Evolutionary conservation across 805 yeast species (phyloP), one percentile per base, ranked within the genome.

Genomic region (Candida namnaoensis): DNA sequence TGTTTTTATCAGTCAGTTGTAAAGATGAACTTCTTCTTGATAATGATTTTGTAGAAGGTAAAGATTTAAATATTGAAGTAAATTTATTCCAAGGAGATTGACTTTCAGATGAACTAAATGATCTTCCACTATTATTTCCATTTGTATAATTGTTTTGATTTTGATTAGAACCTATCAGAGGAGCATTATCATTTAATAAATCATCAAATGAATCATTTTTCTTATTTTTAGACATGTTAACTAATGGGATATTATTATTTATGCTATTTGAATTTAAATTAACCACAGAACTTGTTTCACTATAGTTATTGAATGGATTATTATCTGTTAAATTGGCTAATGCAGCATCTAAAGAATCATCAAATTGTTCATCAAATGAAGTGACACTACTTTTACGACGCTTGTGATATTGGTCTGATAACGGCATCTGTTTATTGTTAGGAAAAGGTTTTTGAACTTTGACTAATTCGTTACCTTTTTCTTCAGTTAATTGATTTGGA

Each of bases 311-410:
- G 41, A 54, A 65, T 49, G 53, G 64, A 51, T 62, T 68, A 48
- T 66, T 68, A 57, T 61, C 78, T 30, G 33, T 30, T 51, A 48
- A 66, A 67, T 52, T 64, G 45, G 76, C 76, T 48, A 82, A 62
- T 1, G 88, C 91, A 38, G 76, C 76, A 51, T 80, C 84, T 44
- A 80, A 64, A 10, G 83, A 77, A 47, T 68, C 70, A 54, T 82
- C 88, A 53, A 82, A 75, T 49, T 69, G 70, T 48, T 75, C 72
- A 49, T 82, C 88, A 51, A 80, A 69, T 11, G 77, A 65, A 37
- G 73, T 72, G 28, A 53, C 49, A 41, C 69, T 65, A 40, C 49
- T 46, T 38, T 53, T 54, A 39, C 54, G 51, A 34, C 44, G 47
- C 26, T 34, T 15, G 12, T 41, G 40, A 10, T 51, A 41, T 32